Evolutionary conservation across 768 basidiomycete genomes (phyloP), one percentile per base, ranked within the genome.

Genomic region (Russula griseocarnosa): DNA sequence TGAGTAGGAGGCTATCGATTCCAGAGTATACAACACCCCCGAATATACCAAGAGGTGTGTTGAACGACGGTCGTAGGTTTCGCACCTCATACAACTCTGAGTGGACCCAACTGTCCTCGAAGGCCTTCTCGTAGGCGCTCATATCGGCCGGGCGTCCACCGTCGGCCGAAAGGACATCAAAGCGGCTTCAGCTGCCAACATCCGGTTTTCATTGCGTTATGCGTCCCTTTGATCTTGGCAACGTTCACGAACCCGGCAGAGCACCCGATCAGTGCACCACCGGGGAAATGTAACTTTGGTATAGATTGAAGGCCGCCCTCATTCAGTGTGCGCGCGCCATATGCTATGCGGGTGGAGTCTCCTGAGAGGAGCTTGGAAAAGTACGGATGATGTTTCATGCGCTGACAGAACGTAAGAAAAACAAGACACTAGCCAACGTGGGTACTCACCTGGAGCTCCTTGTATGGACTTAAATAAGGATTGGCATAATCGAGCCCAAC

Each of bases 181-280:
- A 94, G 92, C 92, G 0, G 90, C 82, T 73, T 99, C 95, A 1
- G 93, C 96, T 32, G 94, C 96, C 22, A 98, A 80, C 89, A 98
- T 98, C 97, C 97, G 42, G 89, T 92, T 81, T 98, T 95, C 97
- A 99, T 98, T 3, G 96, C 94, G 64, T 95, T 98, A 73, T 98
- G 97, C 0, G 95, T 96, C 16, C 96, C 96, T 73, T 98, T 98
- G 76, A 99, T 98, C 77, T 97, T 98, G 16, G 95, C 89, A 13
- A 97, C 83, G 76, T 98, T 98, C 65, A 99, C 83, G 73, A 98
- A 94, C 14, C 96, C 96, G 1, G 95, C 97, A 0, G 93, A 88
- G 76, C 95, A 98, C 0, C 96, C 97, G 44, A 99, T 85, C 30
- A 98, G 77, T 1, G 94, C 96, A 2, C 96, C 96, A 1, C 97